phyloP scores from a whole-genome alignment of 345 rosid species.

The Chamaenerion angustifolium region DNA sequence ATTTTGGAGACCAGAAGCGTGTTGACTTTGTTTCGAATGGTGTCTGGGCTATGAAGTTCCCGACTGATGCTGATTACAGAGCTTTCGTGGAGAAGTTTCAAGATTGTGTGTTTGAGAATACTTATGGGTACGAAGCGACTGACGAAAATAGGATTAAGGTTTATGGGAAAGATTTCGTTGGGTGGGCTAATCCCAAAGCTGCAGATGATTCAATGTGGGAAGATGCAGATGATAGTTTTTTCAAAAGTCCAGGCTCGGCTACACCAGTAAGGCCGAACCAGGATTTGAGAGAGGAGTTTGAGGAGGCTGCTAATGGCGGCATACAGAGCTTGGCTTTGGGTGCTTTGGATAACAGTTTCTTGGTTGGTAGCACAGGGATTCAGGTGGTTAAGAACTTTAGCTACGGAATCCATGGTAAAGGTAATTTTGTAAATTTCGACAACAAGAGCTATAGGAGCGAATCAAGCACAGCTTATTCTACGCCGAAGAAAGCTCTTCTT shows the following conservation, averaged over 20 bases:
- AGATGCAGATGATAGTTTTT: slow-evolving; percentile 70
- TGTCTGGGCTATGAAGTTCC: slow-evolving; percentile 87
- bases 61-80: slow-evolving; percentile 39
- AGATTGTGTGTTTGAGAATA: slow-evolving; percentile 82
- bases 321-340: slow-evolving; percentile 96
- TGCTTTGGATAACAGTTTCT: slow-evolving; percentile 87
- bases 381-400: slow-evolving; percentile 90
- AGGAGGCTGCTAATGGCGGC: slow-evolving; percentile 79
- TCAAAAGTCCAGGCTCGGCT: slow-evolving; percentile 45
- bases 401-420: slow-evolving; percentile 93
- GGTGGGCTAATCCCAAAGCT: slow-evolving; percentile 38
- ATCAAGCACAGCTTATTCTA: slow-evolving; percentile 33
- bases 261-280: slow-evolving; percentile 46
- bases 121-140: slow-evolving; percentile 63
- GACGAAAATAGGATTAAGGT: slow-evolving; percentile 69
- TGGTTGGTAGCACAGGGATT: slow-evolving; percentile 81
- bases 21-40: slow-evolving; percentile 81
- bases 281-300: slow-evolving; percentile 83
- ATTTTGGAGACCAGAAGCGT: slow-evolving; percentile 62
- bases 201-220: slow-evolving; percentile 99
- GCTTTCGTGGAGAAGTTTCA: slow-evolving; percentile 33
- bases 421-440: slow-evolving; percentile 71
- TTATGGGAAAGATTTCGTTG: slow-evolving; percentile 71
- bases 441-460: slow-evolving; percentile 19
- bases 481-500: slow-evolving; percentile 80